Percentiles rank a stretch among this genome's conserved stretches.
phyloP scores from a whole-genome alignment of 805 yeast species.

The Crinitomyces ghanaensis region DNA sequence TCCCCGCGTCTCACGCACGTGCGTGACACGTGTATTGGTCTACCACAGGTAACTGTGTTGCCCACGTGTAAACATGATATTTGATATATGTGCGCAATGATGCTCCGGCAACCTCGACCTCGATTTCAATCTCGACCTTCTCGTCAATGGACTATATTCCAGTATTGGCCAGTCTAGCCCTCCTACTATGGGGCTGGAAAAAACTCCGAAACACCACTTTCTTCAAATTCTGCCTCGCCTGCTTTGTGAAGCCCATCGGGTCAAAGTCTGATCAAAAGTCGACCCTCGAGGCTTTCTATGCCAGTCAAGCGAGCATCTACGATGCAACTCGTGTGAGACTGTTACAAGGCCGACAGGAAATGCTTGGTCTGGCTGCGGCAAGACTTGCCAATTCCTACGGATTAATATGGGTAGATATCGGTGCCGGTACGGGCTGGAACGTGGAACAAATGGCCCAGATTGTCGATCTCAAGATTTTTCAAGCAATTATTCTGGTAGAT shows the following conservation, averaged over 20 bases:
- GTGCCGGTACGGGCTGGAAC: slow-evolving; percentile 81
- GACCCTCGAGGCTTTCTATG: slow-evolving; percentile 58
- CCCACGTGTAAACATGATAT: too few species aligned
- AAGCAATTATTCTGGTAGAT: slow-evolving; percentile 61
- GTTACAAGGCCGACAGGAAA: slow-evolving; percentile 59
- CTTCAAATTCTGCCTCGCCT: too few species aligned
- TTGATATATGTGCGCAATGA: too few species aligned
- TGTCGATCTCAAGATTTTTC: slow-evolving; percentile 40
- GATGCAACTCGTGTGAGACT: slow-evolving; percentile 58
- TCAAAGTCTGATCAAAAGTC: slow-evolving; percentile 38
- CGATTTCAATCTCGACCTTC: too few species aligned
- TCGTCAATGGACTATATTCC: too few species aligned
- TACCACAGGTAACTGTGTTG: too few species aligned
- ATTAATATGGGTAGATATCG: slow-evolving; percentile 35
- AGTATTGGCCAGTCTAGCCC: too few species aligned
- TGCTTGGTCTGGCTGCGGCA: slow-evolving; percentile 44
- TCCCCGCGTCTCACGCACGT: too few species aligned
- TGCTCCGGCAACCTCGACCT: too few species aligned
- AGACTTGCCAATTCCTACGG: slow-evolving; percentile 35
- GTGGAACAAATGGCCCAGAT: slow-evolving; percentile 62
- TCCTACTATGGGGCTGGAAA: too few species aligned
- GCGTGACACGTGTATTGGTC: too few species aligned
- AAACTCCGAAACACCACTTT: too few species aligned
- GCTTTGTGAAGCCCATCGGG: slow-evolving; percentile 50
- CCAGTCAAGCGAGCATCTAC: slow-evolving; percentile 65